Conservation (phyloP, 148 eudicot genomes). For the Cornus florida region DNA sequence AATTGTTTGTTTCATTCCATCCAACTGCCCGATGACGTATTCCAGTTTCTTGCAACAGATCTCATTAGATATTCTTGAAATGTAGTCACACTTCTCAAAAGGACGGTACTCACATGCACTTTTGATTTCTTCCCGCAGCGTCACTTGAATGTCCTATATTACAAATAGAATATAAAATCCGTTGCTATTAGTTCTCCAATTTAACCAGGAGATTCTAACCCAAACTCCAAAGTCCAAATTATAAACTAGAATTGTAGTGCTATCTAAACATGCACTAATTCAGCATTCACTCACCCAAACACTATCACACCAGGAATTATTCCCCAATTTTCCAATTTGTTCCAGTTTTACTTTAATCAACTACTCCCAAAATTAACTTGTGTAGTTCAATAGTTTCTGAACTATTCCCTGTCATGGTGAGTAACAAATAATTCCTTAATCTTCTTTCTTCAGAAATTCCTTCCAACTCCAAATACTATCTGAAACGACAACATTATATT, state of each 20-base stretch:
- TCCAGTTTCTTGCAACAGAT: conserved; percentile 84
- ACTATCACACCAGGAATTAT: too few species aligned
- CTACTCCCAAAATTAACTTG: too few species aligned
- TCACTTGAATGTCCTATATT: conserved; percentile 76
- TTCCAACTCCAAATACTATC: too few species aligned
- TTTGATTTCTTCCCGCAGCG: conserved; percentile 88
- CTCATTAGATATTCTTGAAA: conserved; percentile 84
- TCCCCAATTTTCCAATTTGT: too few species aligned
- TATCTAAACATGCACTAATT: too few species aligned
- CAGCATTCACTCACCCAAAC: too few species aligned
- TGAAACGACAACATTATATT: too few species aligned
- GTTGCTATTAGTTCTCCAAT: not conserved
- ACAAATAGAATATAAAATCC: not conserved
- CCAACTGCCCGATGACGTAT: conserved; percentile 53
- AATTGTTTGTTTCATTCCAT: conserved; percentile 66
- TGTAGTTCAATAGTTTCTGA: too few species aligned
- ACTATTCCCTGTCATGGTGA: too few species aligned
- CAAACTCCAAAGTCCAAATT: not conserved
- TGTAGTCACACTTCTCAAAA: conserved; percentile 94
- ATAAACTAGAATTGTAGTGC: not conserved
- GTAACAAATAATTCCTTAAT: too few species aligned
- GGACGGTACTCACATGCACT: conserved; percentile 97
- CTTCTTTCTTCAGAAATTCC: too few species aligned
- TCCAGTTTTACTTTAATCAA: too few species aligned
- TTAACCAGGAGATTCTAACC: not conserved